Evolutionary conservation across 2,329 filamentous ascomycete genomes (phyloP).

Genomic region (Leptographium radiaticola): DNA sequence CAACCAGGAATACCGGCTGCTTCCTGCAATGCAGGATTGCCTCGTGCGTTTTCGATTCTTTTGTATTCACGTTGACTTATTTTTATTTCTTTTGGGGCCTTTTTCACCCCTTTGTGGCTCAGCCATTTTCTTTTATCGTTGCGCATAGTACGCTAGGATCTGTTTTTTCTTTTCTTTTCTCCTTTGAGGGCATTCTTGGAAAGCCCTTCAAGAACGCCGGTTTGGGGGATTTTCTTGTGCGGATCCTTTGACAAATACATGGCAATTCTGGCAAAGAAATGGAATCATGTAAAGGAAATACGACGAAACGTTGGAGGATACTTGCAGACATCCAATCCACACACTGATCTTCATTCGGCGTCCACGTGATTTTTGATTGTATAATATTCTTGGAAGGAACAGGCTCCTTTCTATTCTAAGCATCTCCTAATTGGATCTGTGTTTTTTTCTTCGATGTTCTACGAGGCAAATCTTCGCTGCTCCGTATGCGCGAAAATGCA

Average conservation of each 20-base stretch:
- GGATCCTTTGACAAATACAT: not conserved
- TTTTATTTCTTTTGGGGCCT: constrained; percentile 2
- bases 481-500: no score
- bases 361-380: no score
- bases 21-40: not conserved
- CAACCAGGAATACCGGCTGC: not conserved
- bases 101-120: not conserved
- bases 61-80: not conserved
- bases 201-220: not conserved
- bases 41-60: constrained; percentile 1
- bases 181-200: not conserved
- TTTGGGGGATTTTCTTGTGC: not conserved
- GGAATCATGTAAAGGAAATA: not conserved
- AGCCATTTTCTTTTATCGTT: not conserved
- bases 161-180: not conserved
- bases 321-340: no score
- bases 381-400: no score
- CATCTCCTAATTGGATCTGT: no score
- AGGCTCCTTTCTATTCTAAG: no score
- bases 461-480: no score
- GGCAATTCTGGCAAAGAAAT: not conserved
- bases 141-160: constrained; percentile 7
- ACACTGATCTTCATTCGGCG: no score
- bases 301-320: not conserved
- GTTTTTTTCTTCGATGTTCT: no score